phyloP scores from a whole-genome alignment of 2,329 filamentous ascomycete species.

The Pseudocercospora fijiensis region DNA sequence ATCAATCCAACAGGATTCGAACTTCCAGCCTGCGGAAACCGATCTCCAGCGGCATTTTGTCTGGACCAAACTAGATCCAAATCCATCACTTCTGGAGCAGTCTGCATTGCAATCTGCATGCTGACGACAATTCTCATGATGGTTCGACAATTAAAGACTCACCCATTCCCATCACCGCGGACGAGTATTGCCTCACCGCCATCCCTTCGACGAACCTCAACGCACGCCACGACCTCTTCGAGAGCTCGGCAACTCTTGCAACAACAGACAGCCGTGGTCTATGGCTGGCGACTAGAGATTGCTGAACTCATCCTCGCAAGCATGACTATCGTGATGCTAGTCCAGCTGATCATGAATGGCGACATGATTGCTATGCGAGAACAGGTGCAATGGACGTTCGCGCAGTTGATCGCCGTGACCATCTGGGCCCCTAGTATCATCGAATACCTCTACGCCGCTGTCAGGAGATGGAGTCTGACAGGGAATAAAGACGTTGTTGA shows the following conservation, averaged over 20 bases:
- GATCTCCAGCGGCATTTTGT: constrained; percentile 10
- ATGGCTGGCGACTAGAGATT: constrained; percentile 13
- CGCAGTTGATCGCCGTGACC: constrained; percentile 21
- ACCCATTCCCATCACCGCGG: background rate
- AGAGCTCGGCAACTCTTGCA: background rate
- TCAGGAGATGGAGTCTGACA: constrained; percentile 6
- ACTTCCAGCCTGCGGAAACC: constrained; percentile 9
- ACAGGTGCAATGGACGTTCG: constrained; percentile 18
- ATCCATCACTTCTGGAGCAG: background rate
- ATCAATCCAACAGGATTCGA: background rate
- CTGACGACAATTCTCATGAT: constrained; percentile 1
- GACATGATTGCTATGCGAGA: constrained; percentile 12
- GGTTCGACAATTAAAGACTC: background rate
- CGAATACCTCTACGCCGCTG: constrained; percentile 20
- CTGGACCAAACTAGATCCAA: background rate
- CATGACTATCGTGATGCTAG: constrained; percentile 6
- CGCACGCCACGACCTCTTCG: background rate
- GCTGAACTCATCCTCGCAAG: constrained; percentile 2
- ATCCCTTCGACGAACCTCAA: background rate
- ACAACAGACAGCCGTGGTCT: background rate
- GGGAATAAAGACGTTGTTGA: background rate
- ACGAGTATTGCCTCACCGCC: background rate
- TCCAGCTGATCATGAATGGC: constrained; percentile 14
- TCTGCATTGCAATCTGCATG: constrained; percentile 2
- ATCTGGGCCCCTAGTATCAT: constrained; percentile 24